These are phyloP conservation scores for Nadsonia fulvescens DNA, from an alignment of 805 yeast genomes.

Conservation along the genomic window DNA sequence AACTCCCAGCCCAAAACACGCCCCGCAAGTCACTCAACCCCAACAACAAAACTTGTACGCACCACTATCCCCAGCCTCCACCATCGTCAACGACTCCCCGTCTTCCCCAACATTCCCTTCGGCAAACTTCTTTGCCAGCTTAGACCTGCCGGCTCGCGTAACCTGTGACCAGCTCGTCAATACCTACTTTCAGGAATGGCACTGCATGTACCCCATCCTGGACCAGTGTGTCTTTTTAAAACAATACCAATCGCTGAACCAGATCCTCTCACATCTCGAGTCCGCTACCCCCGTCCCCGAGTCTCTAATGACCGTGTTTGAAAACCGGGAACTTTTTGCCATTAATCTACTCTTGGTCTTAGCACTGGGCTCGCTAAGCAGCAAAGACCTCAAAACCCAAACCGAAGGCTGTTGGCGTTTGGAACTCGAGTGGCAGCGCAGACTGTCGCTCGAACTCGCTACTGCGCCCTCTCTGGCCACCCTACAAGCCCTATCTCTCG, in stretches of 20 bases:
- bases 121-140: conserved; percentile 9
- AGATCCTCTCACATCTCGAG: no score
- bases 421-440: conserved; percentile 13
- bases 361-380: conserved; percentile 13
- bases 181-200: conserved; percentile 64
- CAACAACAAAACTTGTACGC: no score
- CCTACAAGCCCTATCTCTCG: conserved; percentile 48
- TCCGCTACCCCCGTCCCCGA: conserved; percentile 2
- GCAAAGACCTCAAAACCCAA: conserved; percentile 5
- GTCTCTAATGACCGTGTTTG: neutral
- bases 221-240: conserved; percentile 51
- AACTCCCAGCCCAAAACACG: no score
- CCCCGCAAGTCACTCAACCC: no score
- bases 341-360: conserved; percentile 14
- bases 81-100: conserved; percentile 3
- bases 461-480: conserved; percentile 11
- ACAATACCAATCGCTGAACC: conserved; percentile 30
- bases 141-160: conserved; percentile 30
- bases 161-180: conserved; percentile 53
- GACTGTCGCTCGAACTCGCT: conserved; percentile 7
- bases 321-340: conserved; percentile 8
- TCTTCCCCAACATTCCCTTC: conserved; percentile 4
- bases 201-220: conserved; percentile 46
- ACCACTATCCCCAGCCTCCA: conserved; percentile 3
- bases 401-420: conserved; percentile 4